Conservation (phyloP, 192 early-diverging fungal genomes). For the Linnemannia exigua region DNA sequence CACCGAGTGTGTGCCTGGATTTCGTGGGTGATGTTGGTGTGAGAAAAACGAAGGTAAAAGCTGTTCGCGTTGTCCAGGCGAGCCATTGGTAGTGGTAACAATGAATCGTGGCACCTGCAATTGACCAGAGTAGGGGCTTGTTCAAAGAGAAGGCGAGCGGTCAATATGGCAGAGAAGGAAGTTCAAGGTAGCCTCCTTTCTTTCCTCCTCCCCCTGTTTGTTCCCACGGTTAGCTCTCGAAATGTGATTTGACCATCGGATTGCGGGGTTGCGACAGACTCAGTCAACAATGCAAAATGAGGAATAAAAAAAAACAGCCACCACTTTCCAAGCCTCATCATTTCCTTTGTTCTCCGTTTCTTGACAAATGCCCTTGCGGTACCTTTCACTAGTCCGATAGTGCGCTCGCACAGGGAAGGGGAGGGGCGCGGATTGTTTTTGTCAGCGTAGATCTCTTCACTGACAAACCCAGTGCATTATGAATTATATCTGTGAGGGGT, state of each 20-base stretch:
- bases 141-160: too few relatives aligned
- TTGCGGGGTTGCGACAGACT: not conserved
- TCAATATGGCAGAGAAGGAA: not conserved
- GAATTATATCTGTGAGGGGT: too few relatives aligned
- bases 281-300: not conserved
- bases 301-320: not conserved
- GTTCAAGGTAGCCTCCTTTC: not conserved
- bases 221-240: not conserved
- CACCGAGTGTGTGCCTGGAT: not conserved
- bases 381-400: too few relatives aligned
- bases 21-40: not conserved
- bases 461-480: too few relatives aligned
- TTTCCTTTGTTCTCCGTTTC: not conserved
- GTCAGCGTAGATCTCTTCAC: too few relatives aligned
- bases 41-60: not conserved
- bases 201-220: not conserved
- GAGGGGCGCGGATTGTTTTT: too few relatives aligned
- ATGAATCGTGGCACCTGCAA: not conserved
- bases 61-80: not conserved
- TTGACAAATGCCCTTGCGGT: not conserved
- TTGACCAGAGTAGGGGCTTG: too few relatives aligned
- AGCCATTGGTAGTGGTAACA: not conserved
- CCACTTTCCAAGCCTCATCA: not conserved
- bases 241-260: constrained; percentile 6
- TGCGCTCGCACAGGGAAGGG: too few relatives aligned